These are phyloP conservation scores for Canna indica DNA, from an alignment of 176 grass and related monocot species.

Conservation along the genomic window DNA sequence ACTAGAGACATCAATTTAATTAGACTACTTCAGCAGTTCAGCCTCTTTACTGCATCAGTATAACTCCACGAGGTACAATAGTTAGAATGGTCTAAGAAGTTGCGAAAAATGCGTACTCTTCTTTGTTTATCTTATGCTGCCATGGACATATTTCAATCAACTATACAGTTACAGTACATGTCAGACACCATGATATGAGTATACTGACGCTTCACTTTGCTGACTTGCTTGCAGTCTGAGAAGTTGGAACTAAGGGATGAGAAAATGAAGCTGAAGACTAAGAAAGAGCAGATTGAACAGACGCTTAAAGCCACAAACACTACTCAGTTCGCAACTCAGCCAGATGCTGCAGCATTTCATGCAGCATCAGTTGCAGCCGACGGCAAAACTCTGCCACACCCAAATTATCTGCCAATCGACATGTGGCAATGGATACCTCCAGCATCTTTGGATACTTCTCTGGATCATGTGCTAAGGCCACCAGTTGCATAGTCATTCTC, in stretches of 20 bases:
- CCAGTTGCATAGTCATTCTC: constrained; percentile 53
- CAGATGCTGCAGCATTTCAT: constrained; percentile 31
- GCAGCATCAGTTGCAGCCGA: constrained; percentile 29
- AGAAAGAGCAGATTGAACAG: constrained; percentile 80
- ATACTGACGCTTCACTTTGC: not conserved
- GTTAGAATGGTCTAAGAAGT: too few species aligned
- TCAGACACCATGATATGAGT: not conserved
- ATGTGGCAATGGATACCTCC: constrained; percentile 97
- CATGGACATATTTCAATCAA: not conserved
- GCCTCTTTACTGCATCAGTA: too few species aligned
- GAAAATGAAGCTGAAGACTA: constrained; percentile 71
- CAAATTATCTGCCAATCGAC: constrained; percentile 52
- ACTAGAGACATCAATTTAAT: too few species aligned
- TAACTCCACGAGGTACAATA: too few species aligned
- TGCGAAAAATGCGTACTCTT: too few species aligned
- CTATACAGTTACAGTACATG: not conserved
- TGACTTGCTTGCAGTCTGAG: constrained; percentile 42
- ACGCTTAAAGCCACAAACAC: constrained; percentile 47
- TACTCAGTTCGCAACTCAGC: constrained; percentile 41
- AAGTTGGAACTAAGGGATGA: constrained; percentile 77
- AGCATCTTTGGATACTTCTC: constrained; percentile 78
- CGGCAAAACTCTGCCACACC: constrained; percentile 45
- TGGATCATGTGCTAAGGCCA: constrained; percentile 74
- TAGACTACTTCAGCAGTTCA: too few species aligned
- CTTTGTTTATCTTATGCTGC: too few species aligned